Conservation (phyloP, 169 alveolate genomes). For the Plasmodium malariae region DNA sequence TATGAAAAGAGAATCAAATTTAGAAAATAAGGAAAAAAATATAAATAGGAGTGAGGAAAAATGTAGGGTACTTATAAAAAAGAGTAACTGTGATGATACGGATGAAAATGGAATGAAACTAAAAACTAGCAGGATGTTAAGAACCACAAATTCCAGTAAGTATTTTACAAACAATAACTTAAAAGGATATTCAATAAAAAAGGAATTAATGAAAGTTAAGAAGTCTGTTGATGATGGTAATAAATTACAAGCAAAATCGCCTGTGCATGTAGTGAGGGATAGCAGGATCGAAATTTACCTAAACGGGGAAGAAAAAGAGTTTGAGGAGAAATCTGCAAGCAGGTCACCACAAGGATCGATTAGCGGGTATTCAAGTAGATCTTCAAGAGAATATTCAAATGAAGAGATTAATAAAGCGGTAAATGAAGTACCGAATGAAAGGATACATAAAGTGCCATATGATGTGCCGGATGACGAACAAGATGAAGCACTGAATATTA, state of each 20-base stretch:
- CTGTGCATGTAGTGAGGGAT: not conserved
- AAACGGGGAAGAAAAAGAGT: not conserved
- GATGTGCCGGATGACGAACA: no score
- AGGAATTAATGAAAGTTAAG: slow-evolving; percentile 4
- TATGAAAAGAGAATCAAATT: not conserved
- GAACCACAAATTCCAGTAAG: slow-evolving; percentile 4
- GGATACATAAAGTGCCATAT: no score
- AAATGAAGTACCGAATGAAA: no score
- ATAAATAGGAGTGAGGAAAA: not conserved
- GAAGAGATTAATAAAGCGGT: no score
- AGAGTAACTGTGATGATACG: not conserved
- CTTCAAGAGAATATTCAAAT: no score
- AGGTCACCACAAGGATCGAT: no score
- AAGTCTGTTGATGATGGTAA: not conserved
- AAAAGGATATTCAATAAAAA: slow-evolving; percentile 36
- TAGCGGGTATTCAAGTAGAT: no score
- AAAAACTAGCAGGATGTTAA: not conserved
- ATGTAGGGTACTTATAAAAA: not conserved
- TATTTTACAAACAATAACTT: slow-evolving; percentile 34
- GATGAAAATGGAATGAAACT: not conserved
- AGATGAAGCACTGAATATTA: not conserved
- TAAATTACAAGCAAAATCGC: not conserved
- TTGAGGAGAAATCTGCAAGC: no score
- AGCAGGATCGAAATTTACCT: not conserved
- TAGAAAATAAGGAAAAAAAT: not conserved